Evolutionary conservation across 2,329 filamentous ascomycete species (phyloP), one percentile per base, ranked within the genome.

Genomic region (Colletotrichum agaves): DNA sequence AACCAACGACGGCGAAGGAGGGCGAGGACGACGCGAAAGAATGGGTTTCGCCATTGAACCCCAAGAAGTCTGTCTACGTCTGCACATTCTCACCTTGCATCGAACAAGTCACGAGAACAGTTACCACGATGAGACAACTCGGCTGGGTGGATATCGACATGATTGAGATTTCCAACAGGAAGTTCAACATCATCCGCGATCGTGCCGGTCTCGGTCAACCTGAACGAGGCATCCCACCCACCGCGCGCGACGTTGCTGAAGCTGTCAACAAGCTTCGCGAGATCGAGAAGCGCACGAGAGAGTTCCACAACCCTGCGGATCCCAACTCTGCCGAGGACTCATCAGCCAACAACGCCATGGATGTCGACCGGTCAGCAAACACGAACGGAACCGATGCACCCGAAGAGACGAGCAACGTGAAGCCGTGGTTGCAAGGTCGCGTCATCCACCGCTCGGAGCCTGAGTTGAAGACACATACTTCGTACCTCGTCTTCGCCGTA

Each of bases 1-100:
- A 73, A 72, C 82, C 80, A 3, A 73, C 70, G 8, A 61, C 56
- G 5, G 60, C 61, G 6, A 56, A 64, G 13, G 65, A 73, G 5
- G 55, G 33, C 17, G 49, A 57, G 3, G 5, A 17, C 12, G 71
- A 47, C 13, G 58, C 69, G 11, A 63, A 71, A 37, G 78, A 80
- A 46, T 89, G 86, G 81, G 76, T 85, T 15, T 90, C 88, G 0
- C 85, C 88, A 0, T 84, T 98, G 11, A 90, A 96, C 72, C 89
- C 93, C 0, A 84, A 85, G n/a, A 85, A 87, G 46, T 86, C 91
- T 5, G 88, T 91, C 1, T 87, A 96, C 75, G 87, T 99, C 61
- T 99, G 96, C 82, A 97, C 94, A 0, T 99, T 99, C 81, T 97
- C 92, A 1, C 96, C 96, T 0, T 99, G 96, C 79, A 97, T 99